Conservation (phyloP, 306 rosid species). For the Glycyrrhiza uralensis region DNA sequence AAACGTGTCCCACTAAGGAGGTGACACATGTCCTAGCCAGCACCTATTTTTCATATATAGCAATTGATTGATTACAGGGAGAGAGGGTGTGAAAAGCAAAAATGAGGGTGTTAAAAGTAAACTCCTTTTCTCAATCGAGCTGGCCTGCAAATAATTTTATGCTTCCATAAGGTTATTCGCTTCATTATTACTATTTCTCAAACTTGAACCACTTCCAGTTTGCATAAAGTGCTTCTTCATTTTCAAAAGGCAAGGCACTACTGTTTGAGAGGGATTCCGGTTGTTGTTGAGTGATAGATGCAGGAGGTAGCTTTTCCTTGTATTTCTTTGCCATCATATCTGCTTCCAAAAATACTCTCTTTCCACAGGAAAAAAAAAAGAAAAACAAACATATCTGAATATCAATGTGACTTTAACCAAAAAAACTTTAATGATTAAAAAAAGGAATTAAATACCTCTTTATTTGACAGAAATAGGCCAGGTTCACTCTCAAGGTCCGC, state of each 20-base stretch:
- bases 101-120: too few relatives aligned
- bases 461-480: constrained; percentile 77
- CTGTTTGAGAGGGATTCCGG: constrained; percentile 17
- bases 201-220: constrained; percentile 88
- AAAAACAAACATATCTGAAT: background rate
- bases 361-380: background rate
- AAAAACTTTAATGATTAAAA: background rate
- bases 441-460: constrained; percentile 45
- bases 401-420: background rate
- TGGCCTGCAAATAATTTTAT: background rate
- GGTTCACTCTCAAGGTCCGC: constrained; percentile 89
- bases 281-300: constrained; percentile 4
- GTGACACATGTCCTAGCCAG: too few relatives aligned
- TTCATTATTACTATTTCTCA: constrained; percentile 40
- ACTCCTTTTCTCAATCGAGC: background rate
- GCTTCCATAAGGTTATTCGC: background rate
- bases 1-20: too few relatives aligned
- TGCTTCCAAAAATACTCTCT: constrained; percentile 81
- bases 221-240: constrained; percentile 63
- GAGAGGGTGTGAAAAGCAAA: too few relatives aligned
- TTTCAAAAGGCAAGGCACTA: constrained; percentile 45
- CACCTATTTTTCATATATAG: too few relatives aligned
- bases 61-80: too few relatives aligned
- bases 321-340: constrained; percentile 73
- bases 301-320: constrained; percentile 53